Conservation (phyloP, 495 filamentous ascomycete genomes). For the Aspergillus kassunensis region DNA sequence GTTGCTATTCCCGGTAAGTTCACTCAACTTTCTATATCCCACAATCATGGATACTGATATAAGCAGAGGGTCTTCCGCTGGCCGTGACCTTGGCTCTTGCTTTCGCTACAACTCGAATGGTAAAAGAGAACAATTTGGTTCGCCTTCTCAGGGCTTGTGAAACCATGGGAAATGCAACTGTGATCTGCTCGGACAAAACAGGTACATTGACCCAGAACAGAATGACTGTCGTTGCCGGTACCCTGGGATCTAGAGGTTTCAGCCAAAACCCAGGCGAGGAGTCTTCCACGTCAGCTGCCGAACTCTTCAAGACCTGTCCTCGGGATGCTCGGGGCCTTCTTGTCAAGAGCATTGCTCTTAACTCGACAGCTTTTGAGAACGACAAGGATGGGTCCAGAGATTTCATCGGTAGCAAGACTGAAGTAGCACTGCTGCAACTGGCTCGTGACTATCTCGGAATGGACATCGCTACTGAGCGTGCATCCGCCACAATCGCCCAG, state of each 20-base stretch:
- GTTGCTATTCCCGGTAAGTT: conserved; percentile 59
- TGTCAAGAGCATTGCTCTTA: conserved; percentile 58
- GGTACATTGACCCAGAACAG: conserved; percentile 69
- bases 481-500: conserved; percentile 56
- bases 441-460: conserved; percentile 60
- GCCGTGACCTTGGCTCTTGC: conserved; percentile 67
- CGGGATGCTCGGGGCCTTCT: conserved; percentile 44
- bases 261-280: conserved; percentile 32
- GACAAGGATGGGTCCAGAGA: conserved; percentile 51
- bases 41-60: conserved; percentile 21
- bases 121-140: conserved; percentile 67
- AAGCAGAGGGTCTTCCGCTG: conserved; percentile 57
- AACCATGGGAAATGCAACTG: conserved; percentile 70
- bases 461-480: conserved; percentile 57
- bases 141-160: conserved; percentile 63
- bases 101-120: conserved; percentile 66
- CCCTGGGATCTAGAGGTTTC: conserved; percentile 54
- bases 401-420: conserved; percentile 69
- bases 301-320: conserved; percentile 37
- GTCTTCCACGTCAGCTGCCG: conserved; percentile 20
- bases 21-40: neutral
- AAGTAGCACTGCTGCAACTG: conserved; percentile 62
- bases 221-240: conserved; percentile 66
- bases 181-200: conserved; percentile 68
- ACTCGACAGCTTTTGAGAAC: conserved; percentile 65